Conservation (phyloP, 306 rosid genomes). For the Coriaria nepalensis region DNA sequence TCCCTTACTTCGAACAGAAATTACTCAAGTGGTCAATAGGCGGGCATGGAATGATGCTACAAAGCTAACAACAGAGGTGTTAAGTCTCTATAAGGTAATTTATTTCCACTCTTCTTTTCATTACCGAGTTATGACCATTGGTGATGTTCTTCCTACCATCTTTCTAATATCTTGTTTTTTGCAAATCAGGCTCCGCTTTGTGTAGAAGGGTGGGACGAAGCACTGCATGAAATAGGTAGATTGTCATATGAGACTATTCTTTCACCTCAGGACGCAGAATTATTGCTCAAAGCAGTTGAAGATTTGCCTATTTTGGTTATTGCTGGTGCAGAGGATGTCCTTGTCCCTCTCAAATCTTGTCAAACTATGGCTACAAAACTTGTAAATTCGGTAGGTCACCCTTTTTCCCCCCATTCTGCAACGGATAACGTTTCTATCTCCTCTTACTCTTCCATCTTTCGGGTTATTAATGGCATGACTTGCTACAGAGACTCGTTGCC, state of each 20-base stretch:
- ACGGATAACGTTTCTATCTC: too few species aligned
- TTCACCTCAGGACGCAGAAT: slow-evolving; percentile 44
- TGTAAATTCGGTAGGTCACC: slow-evolving; percentile 54
- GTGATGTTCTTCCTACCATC: not conserved
- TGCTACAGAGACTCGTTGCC: slow-evolving; percentile 68
- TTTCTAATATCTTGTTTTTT: slow-evolving; percentile 6
- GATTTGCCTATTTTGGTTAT: slow-evolving; percentile 61
- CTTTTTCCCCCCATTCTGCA: too few species aligned
- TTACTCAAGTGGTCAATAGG: slow-evolving; percentile 81
- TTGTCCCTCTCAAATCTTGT: slow-evolving; percentile 62
- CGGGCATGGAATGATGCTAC: slow-evolving; percentile 77
- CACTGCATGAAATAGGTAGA: slow-evolving; percentile 89
- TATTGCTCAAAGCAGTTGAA: slow-evolving; percentile 54
- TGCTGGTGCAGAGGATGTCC: slow-evolving; percentile 68
- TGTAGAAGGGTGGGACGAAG: slow-evolving; percentile 94
- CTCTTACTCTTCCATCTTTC: not conserved
- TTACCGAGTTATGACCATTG: too few species aligned
- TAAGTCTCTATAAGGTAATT: slow-evolving; percentile 65
- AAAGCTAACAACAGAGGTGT: slow-evolving; percentile 62
- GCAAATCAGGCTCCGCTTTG: slow-evolving; percentile 58
- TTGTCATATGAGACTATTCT: slow-evolving; percentile 62
- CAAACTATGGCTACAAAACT: slow-evolving; percentile 82
- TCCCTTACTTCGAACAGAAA: slow-evolving; percentile 72
- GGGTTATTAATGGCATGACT: not conserved
- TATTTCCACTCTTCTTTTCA: too few species aligned